Evolutionary conservation across 2,329 filamentous ascomycete genomes (phyloP), one percentile per base, ranked within the genome.

Genomic region (Diaporthe amygdali): DNA sequence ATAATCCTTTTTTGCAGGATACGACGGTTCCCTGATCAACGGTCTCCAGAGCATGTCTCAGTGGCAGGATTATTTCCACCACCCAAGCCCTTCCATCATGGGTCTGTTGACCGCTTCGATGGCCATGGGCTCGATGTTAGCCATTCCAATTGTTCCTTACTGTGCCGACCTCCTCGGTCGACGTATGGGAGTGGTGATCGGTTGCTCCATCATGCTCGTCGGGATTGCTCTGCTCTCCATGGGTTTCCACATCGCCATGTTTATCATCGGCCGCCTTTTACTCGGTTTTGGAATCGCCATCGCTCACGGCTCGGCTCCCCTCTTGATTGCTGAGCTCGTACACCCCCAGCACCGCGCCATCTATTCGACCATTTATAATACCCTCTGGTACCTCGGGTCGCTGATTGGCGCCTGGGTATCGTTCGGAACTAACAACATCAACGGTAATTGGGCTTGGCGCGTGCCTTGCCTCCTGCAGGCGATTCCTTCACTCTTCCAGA

Each of bases 401-500:
- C 72, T 79, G 20, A 55, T 79, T 15, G 75, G 75, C 2, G 74
- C 76, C 0, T 77, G 76, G 74, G 54, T 72, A 0, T 75, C 74
- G 0, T 77, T 74, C 27, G 77, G 75, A 1, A 78, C 77, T 15
- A 63, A 72, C 61, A 68, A 54, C 12, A 70, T 75, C n/a, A 39
- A 41, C 15, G 72, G 73, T 12, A 1, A 63, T 25, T 66, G 25
- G 69, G 34, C 41, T 12, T 76, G 46, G 74, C 63, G 69, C 15
- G 70, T 41, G 41, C 71, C 74, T 25, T 72, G 69, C 49, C 64
- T 72, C 1, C 51, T 72, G 27, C 72, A 73, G 46, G 72, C 69
- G 17, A 71, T 73, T n/a, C 72, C 72, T 46, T 83, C 84, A 17
- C 78, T 86, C n/a, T 82, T 92, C 69, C 91, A 93, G 82, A 82